phyloP scores from a whole-genome alignment of 2,329 filamentous ascomycete species.

The Metarhizium brunneum region DNA sequence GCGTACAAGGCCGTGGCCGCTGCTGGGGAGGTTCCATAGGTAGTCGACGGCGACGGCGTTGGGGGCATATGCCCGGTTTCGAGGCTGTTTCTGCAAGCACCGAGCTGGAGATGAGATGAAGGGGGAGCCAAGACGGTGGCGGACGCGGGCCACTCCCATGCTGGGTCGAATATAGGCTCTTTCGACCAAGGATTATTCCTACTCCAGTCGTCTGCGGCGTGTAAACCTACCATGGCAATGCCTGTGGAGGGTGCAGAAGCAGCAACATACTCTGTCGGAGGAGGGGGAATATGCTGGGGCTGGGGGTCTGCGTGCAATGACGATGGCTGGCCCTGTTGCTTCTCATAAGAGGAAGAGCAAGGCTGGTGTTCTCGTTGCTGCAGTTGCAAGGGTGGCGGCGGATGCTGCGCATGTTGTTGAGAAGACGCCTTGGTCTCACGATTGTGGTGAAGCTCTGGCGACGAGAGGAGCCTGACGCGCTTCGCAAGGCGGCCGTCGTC shows the following conservation, averaged over 20 bases:
- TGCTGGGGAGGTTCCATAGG: neutral
- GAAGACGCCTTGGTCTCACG: neutral
- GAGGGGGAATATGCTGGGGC: neutral
- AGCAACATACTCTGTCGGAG: neutral
- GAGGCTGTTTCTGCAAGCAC: neutral
- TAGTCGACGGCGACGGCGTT: neutral
- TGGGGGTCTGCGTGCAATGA: neutral
- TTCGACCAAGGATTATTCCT: neutral
- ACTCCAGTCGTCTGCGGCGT: neutral
- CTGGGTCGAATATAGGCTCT: neutral
- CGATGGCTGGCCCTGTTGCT: neutral
- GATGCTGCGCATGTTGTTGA: neutral
- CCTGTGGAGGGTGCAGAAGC: neutral
- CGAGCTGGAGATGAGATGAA: neutral
- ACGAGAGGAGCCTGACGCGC: slow-evolving; percentile 13
- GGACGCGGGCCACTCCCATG: slow-evolving; percentile 7
- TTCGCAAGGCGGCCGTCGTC: slow-evolving; percentile 12
- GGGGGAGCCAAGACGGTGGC: neutral
- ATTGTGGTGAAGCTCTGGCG: neutral
- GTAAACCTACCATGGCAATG: neutral
- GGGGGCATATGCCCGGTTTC: neutral
- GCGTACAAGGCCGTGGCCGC: neutral
- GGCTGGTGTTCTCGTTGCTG: neutral
- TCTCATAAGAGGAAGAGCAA: neutral
- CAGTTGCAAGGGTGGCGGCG: neutral